Percentiles rank a stretch among this genome's conserved stretches.
phyloP scores from a whole-genome alignment of 768 basidiomycete genomes.

The Mycena belliarum region DNA sequence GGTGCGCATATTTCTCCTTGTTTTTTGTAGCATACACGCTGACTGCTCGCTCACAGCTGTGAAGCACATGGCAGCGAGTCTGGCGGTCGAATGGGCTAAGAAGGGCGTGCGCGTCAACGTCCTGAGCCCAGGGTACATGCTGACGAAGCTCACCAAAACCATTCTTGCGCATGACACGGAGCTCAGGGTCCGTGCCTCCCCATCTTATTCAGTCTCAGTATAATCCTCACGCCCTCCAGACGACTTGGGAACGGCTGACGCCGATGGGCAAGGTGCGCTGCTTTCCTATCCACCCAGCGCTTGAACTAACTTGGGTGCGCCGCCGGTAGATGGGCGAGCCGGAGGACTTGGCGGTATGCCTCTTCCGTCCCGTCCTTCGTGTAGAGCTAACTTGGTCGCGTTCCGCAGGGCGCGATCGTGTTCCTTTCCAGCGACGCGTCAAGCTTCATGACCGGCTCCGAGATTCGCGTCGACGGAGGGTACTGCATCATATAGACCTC shows the following conservation, averaged over 20 bases:
- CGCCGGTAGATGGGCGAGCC: constrained; percentile 79
- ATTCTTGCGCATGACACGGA: constrained; percentile 76
- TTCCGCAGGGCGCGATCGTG: constrained; percentile 75
- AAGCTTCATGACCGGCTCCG: constrained; percentile 86
- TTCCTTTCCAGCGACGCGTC: constrained; percentile 90
- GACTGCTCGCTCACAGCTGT: constrained; percentile 56
- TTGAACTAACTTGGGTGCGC: constrained; percentile 16
- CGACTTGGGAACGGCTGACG: constrained; percentile 82
- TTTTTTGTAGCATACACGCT: not conserved
- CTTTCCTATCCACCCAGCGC: not conserved
- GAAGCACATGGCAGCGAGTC: constrained; percentile 88
- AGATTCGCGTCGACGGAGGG: constrained; percentile 86
- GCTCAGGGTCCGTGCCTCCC: constrained; percentile 58
- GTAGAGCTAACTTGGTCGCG: not conserved
- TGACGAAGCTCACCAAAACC: constrained; percentile 84
- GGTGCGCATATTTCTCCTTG: constrained; percentile 41
- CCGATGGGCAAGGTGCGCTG: constrained; percentile 78
- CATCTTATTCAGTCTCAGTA: not conserved
- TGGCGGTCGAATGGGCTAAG: constrained; percentile 96
- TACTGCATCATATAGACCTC: constrained; percentile 64
- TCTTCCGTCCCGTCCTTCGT: not conserved
- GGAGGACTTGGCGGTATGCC: constrained; percentile 79
- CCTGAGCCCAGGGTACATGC: constrained; percentile 88
- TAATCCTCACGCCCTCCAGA: constrained; percentile 39
- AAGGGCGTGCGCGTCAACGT: constrained; percentile 83